Evolutionary conservation across 768 basidiomycete species (phyloP).

Genomic region (Epithele typhae): DNA sequence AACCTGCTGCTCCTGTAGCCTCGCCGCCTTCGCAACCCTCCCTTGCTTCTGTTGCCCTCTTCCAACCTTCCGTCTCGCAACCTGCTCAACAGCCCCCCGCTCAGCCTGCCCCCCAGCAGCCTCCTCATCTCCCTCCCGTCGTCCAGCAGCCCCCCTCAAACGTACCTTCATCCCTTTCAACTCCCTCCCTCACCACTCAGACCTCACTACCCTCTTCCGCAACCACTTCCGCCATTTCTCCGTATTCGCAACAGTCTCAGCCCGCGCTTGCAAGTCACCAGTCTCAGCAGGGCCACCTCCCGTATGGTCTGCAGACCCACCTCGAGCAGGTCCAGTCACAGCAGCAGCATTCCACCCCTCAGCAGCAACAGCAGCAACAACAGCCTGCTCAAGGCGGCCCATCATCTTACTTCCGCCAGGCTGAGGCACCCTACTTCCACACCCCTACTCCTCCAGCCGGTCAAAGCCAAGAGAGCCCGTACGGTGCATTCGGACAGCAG

Average conservation of each 20-base stretch:
- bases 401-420: slow-evolving; percentile 66
- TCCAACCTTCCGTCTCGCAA: slow-evolving; percentile 15
- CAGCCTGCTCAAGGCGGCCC: slow-evolving; percentile 13
- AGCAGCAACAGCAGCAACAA: slow-evolving; percentile 30
- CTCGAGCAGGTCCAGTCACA: slow-evolving; percentile 54
- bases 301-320: slow-evolving; percentile 57
- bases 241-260: slow-evolving; percentile 27
- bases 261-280: slow-evolving; percentile 20
- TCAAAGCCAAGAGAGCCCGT: slow-evolving; percentile 58
- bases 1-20: slow-evolving; percentile 12
- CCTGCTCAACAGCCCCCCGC: slow-evolving; percentile 24
- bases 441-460: slow-evolving; percentile 69
- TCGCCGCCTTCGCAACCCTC: slow-evolving; percentile 33
- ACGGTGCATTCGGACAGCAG: slow-evolving; percentile 63
- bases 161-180: slow-evolving; percentile 22
- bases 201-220: slow-evolving; percentile 23
- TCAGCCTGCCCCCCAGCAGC: slow-evolving; percentile 22
- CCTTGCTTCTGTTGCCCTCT: slow-evolving; percentile 14
- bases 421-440: slow-evolving; percentile 72
- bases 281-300: slow-evolving; percentile 32
- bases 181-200: slow-evolving; percentile 23
- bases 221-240: slow-evolving; percentile 28
- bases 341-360: no score
- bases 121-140: slow-evolving; percentile 19
- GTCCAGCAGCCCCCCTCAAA: slow-evolving; percentile 17